phyloP scores from a whole-genome alignment of 1,139 yeast species.

The Kurtzmaniella quercitrusa region DNA sequence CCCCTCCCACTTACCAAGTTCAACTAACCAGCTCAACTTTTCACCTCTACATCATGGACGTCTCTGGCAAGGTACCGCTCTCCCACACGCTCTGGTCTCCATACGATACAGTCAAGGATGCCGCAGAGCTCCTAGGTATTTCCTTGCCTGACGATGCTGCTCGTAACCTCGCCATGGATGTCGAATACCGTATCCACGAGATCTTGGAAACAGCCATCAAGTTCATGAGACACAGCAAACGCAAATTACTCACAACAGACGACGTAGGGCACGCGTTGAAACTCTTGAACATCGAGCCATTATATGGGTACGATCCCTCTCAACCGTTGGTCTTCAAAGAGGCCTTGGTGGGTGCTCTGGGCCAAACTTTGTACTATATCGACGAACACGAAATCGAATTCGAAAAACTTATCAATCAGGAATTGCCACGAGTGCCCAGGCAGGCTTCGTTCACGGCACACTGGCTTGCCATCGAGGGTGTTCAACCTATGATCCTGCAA shows the following conservation, averaged over 20 bases:
- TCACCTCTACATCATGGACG: slow-evolving; percentile 24
- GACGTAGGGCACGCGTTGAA: slow-evolving; percentile 81
- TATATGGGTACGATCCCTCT: slow-evolving; percentile 68
- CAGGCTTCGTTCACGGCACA: slow-evolving; percentile 92
- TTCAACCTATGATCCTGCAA: slow-evolving; percentile 96
- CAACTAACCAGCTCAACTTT: background rate
- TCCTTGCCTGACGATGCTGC: slow-evolving; percentile 89
- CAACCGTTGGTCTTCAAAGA: slow-evolving; percentile 68
- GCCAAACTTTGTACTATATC: slow-evolving; percentile 87
- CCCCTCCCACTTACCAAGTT: background rate
- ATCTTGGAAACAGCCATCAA: slow-evolving; percentile 92
- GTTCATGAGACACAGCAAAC: slow-evolving; percentile 91
- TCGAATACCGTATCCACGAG: slow-evolving; percentile 94
- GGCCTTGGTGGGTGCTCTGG: slow-evolving; percentile 80
- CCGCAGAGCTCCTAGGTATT: slow-evolving; percentile 87
- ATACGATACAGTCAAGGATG: slow-evolving; percentile 93
- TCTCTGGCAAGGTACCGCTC: slow-evolving; percentile 43
- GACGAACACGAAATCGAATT: slow-evolving; percentile 92
- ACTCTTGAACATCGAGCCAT: slow-evolving; percentile 84
- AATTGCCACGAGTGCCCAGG: slow-evolving; percentile 92
- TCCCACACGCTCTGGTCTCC: slow-evolving; percentile 98
- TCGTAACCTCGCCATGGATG: slow-evolving; percentile 95
- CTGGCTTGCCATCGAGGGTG: slow-evolving; percentile 98
- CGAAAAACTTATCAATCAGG: slow-evolving; percentile 89
- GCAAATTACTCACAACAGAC: slow-evolving; percentile 73